phyloP scores from a whole-genome alignment of 1,284 basidiomycete species.

The Malassezia psittaci region DNA sequence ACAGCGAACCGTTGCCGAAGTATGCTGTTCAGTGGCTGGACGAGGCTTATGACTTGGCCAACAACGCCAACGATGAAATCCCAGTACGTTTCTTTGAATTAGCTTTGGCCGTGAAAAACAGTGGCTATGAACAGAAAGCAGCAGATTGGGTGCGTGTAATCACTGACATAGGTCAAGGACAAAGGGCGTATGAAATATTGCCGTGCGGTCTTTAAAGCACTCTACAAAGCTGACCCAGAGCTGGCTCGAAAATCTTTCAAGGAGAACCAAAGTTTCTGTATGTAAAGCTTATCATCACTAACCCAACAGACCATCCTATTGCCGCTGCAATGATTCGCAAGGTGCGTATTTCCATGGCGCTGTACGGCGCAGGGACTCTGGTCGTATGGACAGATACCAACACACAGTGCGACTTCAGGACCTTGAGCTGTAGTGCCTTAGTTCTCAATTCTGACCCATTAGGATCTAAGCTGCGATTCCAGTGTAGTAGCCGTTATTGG shows the following conservation, averaged over 20 bases:
- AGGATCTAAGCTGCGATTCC: neutral
- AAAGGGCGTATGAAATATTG: constrained; percentile 52
- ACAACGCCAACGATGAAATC: constrained; percentile 51
- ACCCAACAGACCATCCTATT: constrained; percentile 39
- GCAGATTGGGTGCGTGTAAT: constrained; percentile 49
- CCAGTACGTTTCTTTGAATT: constrained; percentile 52
- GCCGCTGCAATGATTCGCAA: constrained; percentile 41
- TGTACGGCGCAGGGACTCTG: constrained; percentile 2
- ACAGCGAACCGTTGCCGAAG: constrained; percentile 37
- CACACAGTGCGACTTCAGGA: constrained; percentile 12
- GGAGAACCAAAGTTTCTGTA: constrained; percentile 53
- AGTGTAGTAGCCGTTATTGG: constrained; percentile 71
- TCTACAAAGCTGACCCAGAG: constrained; percentile 55
- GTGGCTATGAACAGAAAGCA: constrained; percentile 50
- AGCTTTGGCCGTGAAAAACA: constrained; percentile 49
- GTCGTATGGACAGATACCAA: constrained; percentile 4
- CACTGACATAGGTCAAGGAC: constrained; percentile 35
- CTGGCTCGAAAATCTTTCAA: constrained; percentile 58
- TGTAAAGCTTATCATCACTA: constrained; percentile 51
- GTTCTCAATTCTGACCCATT: neutral
- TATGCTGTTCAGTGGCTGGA: constrained; percentile 48
- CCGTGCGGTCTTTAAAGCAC: constrained; percentile 50
- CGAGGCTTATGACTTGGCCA: constrained; percentile 49
- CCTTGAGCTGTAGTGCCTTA: constrained; percentile 10
- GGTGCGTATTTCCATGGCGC: constrained; percentile 25